phyloP scores from a whole-genome alignment of 225 moss, liverwort and hornwort species.

The Lunularia cruciata region DNA sequence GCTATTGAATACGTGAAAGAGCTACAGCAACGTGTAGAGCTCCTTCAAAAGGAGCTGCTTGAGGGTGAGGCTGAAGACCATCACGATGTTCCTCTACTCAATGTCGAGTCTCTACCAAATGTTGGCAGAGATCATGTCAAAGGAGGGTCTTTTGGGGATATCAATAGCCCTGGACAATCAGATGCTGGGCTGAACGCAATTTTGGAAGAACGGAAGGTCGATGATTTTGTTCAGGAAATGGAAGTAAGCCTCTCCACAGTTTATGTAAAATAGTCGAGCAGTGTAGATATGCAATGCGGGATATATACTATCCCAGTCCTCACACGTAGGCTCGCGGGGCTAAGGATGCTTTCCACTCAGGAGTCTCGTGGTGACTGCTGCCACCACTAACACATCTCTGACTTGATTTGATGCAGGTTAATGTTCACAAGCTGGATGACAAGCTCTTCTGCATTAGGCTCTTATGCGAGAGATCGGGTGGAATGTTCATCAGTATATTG shows the following conservation, averaged over 20 bases:
- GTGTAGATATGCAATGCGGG: neutral
- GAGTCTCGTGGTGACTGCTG: neutral
- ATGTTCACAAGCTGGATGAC: slow-evolving; percentile 81
- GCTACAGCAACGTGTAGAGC: slow-evolving; percentile 88
- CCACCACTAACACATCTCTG: no score
- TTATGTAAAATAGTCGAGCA: neutral
- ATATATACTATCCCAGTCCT: neutral
- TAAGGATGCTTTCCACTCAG: neutral
- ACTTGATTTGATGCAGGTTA: slow-evolving; percentile 62
- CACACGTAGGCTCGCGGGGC: neutral
- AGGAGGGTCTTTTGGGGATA: slow-evolving; percentile 43
- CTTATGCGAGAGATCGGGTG: slow-evolving; percentile 87
- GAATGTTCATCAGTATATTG: slow-evolving; percentile 85
- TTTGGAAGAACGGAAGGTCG: slow-evolving; percentile 45
- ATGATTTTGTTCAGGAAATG: slow-evolving; percentile 80
- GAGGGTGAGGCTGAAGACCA: slow-evolving; percentile 23
- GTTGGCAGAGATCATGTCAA: slow-evolving; percentile 43
- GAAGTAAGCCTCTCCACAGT: slow-evolving; percentile 35
- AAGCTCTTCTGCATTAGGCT: slow-evolving; percentile 76
- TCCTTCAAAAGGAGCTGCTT: slow-evolving; percentile 66
- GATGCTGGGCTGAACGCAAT: slow-evolving; percentile 16
- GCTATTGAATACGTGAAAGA: slow-evolving; percentile 99
- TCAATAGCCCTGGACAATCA: slow-evolving; percentile 54
- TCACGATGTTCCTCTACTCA: neutral
- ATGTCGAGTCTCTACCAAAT: slow-evolving; percentile 10